Conservation (phyloP, 306 rosid genomes). For the Casuarina equisetifolia region DNA sequence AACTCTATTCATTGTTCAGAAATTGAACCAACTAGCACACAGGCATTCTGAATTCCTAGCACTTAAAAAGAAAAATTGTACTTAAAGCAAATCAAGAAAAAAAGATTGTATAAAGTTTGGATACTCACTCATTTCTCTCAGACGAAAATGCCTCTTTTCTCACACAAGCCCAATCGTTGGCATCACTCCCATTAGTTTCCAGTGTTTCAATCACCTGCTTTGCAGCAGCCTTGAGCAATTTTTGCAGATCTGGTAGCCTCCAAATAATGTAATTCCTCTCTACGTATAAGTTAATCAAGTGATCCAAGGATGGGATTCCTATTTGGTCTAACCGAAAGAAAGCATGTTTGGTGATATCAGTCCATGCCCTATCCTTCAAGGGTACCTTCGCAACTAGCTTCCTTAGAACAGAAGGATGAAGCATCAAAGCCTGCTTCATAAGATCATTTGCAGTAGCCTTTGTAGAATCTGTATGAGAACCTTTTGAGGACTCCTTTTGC, state of each 20-base stretch:
- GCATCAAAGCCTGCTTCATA: slow-evolving; percentile 97
- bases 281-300: slow-evolving; percentile 73
- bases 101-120: not conserved
- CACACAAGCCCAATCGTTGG: slow-evolving; percentile 84
- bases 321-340: slow-evolving; percentile 69
- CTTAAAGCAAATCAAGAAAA: slow-evolving; percentile 11
- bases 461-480: slow-evolving; percentile 31
- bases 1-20: not conserved
- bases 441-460: slow-evolving; percentile 73
- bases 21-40: not conserved
- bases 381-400: slow-evolving; percentile 86
- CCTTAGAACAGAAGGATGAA: slow-evolving; percentile 81
- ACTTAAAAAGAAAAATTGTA: not conserved
- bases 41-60: not conserved
- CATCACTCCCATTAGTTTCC: slow-evolving; percentile 56
- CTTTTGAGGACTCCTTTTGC: slow-evolving; percentile 44
- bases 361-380: slow-evolving; percentile 79
- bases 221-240: slow-evolving; percentile 64
- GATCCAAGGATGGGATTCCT: slow-evolving; percentile 76
- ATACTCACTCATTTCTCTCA: slow-evolving; percentile 85
- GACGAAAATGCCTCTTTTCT: slow-evolving; percentile 91
- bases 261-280: slow-evolving; percentile 86
- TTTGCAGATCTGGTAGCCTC: slow-evolving; percentile 92
- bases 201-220: slow-evolving; percentile 62
- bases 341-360: slow-evolving; percentile 53